Evolutionary conservation across 2,329 filamentous ascomycete genomes (phyloP).

Genomic region (Neophaeococcomyces mojaviensis): DNA sequence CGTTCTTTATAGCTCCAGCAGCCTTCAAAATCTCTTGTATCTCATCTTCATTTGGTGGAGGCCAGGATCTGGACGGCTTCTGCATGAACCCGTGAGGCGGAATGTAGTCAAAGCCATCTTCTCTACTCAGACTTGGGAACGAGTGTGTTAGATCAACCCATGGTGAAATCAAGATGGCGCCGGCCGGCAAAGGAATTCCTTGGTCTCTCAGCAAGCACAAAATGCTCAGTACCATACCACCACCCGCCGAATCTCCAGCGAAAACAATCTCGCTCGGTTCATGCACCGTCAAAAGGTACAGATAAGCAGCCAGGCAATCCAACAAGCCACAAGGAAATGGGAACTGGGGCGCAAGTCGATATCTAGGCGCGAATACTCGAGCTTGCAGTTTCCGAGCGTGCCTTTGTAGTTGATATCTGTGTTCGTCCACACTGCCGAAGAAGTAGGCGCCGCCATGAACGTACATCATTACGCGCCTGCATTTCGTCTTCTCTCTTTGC

Average conservation of each 20-base stretch:
- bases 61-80: conserved; percentile 84
- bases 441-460: conserved; percentile 92
- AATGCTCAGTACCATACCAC: conserved; percentile 76
- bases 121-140: conserved; percentile 75
- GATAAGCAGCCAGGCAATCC: conserved; percentile 81
- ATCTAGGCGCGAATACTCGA: conserved; percentile 76
- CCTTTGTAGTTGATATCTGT: conserved; percentile 95
- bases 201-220: conserved; percentile 76
- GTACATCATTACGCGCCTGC: conserved; percentile 80
- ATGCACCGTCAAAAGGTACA: conserved; percentile 70
- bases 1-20: conserved; percentile 37
- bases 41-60: conserved; percentile 77
- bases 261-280: conserved; percentile 75
- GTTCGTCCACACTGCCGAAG: conserved; percentile 91
- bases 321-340: conserved; percentile 90
- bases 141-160: conserved; percentile 96
- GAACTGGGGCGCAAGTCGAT: conserved; percentile 84
- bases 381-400: conserved; percentile 92
- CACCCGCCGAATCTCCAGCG: conserved; percentile 88
- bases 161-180: conserved; percentile 82
- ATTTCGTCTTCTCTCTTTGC: conserved; percentile 52
- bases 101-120: conserved; percentile 76
- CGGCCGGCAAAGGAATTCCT: conserved; percentile 75
- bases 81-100: conserved; percentile 83
- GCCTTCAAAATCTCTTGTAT: conserved; percentile 42